phyloP scores from a whole-genome alignment of 768 basidiomycete genomes.

The Psilocybe subaeruginosa region DNA sequence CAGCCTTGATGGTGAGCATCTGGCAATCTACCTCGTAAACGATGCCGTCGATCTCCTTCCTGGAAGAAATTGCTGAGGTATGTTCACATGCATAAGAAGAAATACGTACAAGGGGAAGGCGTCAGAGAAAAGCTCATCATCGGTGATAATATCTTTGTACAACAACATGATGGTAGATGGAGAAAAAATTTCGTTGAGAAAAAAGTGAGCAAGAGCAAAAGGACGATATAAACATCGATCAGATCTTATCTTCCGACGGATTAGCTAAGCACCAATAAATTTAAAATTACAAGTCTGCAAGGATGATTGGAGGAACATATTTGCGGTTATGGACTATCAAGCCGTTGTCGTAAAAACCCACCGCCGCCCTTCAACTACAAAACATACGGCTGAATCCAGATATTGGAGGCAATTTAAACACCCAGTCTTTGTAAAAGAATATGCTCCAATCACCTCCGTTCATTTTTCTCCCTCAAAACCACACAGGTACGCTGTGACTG shows the following conservation, averaged over 20 bases:
- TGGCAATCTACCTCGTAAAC: conserved; percentile 89
- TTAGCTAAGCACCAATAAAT: conserved; percentile 6
- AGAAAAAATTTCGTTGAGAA: conserved; percentile 23
- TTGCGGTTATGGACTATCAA: conserved; percentile 73
- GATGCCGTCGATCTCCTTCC: conserved; percentile 77
- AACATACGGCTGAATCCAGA: conserved; percentile 74
- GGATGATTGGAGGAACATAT: conserved; percentile 15
- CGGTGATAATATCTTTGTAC: conserved; percentile 71
- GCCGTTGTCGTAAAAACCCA: conserved; percentile 71
- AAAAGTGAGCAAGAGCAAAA: conserved; percentile 16
- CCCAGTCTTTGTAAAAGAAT: conserved; percentile 96
- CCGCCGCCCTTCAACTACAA: conserved; percentile 52
- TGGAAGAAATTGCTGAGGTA: conserved; percentile 30
- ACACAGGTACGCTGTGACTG: conserved; percentile 94
- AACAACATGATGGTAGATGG: conserved; percentile 61
- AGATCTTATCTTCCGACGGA: conserved; percentile 34
- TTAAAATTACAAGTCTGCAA: not conserved
- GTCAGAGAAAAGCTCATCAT: conserved; percentile 94
- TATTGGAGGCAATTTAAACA: conserved; percentile 89
- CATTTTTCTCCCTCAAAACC: conserved; percentile 89
- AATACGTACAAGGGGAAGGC: conserved; percentile 80
- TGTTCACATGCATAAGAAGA: not conserved
- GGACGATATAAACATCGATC: conserved; percentile 31
- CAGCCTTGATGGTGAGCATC: conserved; percentile 68
- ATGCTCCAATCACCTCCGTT: conserved; percentile 92